phyloP scores from a whole-genome alignment of 2,329 filamentous ascomycete species.

The Phaeoacremonium minimum region DNA sequence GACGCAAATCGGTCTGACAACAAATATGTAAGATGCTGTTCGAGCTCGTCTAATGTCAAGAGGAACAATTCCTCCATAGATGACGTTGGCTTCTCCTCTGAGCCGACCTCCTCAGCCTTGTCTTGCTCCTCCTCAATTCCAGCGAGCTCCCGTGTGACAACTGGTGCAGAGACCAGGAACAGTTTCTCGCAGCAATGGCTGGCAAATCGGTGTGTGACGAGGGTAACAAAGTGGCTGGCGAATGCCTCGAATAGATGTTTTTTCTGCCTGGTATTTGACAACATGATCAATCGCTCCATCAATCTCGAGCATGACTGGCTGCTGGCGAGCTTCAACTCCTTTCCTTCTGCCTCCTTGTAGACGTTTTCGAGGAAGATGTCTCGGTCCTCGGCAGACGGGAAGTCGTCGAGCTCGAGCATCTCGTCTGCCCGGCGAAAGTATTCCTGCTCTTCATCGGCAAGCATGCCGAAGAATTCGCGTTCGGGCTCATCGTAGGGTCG shows the following conservation, averaged over 20 bases:
- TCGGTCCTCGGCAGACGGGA: constrained; percentile 70
- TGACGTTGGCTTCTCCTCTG: constrained; percentile 39
- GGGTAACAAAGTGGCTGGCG: constrained; percentile 77
- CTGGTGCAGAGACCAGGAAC: constrained; percentile 76
- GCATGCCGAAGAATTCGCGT: constrained; percentile 84
- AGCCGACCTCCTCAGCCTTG: constrained; percentile 36
- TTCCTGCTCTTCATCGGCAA: constrained; percentile 89
- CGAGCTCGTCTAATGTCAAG: constrained; percentile 79
- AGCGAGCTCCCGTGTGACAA: constrained; percentile 70
- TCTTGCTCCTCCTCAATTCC: constrained; percentile 37
- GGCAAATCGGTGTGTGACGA: constrained; percentile 93
- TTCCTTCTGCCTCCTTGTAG: constrained; percentile 80
- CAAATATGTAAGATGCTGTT: constrained; percentile 76
- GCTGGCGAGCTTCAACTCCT: constrained; percentile 93
- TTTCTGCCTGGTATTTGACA: constrained; percentile 75
- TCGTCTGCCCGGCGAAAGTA: constrained; percentile 91
- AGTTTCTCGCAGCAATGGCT: constrained; percentile 96
- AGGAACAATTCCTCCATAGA: constrained; percentile 86
- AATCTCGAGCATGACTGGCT: constrained; percentile 93
- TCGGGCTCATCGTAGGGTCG: constrained; percentile 32
- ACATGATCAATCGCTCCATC: constrained; percentile 83
- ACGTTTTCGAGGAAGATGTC: constrained; percentile 73
- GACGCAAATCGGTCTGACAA: constrained; percentile 88
- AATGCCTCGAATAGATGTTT: constrained; percentile 86
- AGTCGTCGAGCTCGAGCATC: constrained; percentile 85